Percentiles rank a stretch among this genome's conserved stretches.
Evolutionary conservation across 2,329 filamentous ascomycete species (phyloP).

Genomic region (Colletotrichum coccodes): DNA sequence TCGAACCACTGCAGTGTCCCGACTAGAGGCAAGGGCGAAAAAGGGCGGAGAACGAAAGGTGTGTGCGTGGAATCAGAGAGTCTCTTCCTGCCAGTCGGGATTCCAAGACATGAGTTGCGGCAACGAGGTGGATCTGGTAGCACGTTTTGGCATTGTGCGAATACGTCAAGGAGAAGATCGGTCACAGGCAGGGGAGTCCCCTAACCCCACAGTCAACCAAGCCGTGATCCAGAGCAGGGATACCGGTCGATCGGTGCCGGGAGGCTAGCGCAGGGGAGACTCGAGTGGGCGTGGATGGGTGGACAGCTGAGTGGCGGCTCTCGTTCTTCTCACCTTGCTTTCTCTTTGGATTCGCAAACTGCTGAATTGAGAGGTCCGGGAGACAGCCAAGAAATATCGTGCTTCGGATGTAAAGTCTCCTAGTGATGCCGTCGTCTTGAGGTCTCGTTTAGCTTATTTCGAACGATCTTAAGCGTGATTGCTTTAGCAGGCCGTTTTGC

Average conservation of each 20-base stretch:
- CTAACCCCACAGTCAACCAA: constrained; percentile 28
- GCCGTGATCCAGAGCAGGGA: constrained; percentile 28
- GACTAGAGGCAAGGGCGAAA: constrained; percentile 4
- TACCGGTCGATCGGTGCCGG: constrained; percentile 16
- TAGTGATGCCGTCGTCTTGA: background rate
- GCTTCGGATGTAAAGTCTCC: constrained; percentile 24
- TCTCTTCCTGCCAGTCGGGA: constrained; percentile 16
- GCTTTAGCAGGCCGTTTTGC: background rate
- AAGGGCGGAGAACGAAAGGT: background rate
- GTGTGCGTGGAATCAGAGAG: constrained; percentile 15
- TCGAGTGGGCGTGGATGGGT: background rate
- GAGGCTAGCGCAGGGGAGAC: constrained; percentile 24
- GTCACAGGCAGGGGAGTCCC: constrained; percentile 21
- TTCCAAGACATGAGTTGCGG: constrained; percentile 28
- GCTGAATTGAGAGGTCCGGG: constrained; percentile 3
- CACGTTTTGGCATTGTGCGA: constrained; percentile 24
- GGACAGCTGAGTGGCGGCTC: background rate
- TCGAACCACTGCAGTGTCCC: constrained; percentile 17
- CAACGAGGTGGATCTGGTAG: constrained; percentile 29
- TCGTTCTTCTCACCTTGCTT: background rate
- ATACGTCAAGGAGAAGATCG: constrained; percentile 24
- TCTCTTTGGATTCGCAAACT: background rate
- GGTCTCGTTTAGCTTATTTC: constrained; percentile 8
- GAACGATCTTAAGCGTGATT: constrained; percentile 4
- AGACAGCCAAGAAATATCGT: constrained; percentile 18